Evolutionary conservation across 495 filamentous ascomycete genomes (phyloP), one percentile per base, ranked within the genome.

Genomic region (Neurospora pannonica): DNA sequence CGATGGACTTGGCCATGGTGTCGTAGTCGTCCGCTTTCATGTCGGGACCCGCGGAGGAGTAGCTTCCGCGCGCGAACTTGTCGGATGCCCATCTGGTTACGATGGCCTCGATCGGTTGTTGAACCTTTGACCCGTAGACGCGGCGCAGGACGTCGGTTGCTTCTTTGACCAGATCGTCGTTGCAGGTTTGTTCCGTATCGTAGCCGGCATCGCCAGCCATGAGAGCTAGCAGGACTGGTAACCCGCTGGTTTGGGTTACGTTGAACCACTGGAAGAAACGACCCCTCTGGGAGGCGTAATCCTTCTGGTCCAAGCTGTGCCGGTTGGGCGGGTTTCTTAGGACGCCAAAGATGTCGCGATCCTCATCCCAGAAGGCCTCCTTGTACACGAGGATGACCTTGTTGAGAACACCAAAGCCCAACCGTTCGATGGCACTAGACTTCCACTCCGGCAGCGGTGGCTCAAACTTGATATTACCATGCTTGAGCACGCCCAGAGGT

Each of bases 181-280:
- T 92, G 70, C 88, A 85, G 11, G 88, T 91, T 60, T 83, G 84
- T 82, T 99, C 96, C 2, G 93, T 92, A 75, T 97, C 90, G 74
- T 92, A 90, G 37, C 95, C 97, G n/a, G 96, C 92, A 78, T 98
- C 92, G 24, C 96, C 96, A 54, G 95, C 94, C 97, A 99, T 98
- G 39, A 99, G 88, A 21, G 94, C 97, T 62, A 98, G 88, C 21
- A 99, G 84, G 5, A 93, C 92, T 5, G 96, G 96, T 39, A 94
- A 86, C 7, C 96, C 96, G 70, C 92, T 93, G 3, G 93, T 97
- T 74, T 93, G 92, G 73, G 94, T 90, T 73, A 93, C 92, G 79
- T 99, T 98, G 89, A 97, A 98, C 88, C 97, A 98, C 77, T 98
- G 88, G 78, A 98, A 99, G 84, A 96, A 97, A 11, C 95, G 91